Base-by-base conservation (phyloP, 139 green algal species). In the Yamagishiella unicocca region DNA sequence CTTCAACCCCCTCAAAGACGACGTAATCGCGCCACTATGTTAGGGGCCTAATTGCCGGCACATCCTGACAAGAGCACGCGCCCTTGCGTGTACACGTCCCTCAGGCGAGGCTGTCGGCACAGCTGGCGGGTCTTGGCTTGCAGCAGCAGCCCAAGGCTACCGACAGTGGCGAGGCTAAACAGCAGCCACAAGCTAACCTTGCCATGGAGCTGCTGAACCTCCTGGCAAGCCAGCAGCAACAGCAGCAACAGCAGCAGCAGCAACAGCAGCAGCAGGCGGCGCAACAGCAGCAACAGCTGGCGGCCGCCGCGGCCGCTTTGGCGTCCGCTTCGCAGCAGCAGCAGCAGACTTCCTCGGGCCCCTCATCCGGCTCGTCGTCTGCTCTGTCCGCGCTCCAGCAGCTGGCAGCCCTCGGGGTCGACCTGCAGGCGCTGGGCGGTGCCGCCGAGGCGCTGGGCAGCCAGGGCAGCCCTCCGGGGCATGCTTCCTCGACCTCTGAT, bases 191-290 rank as follows among this genome's bases (percentile, higher is more conserved):
- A 35, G 43, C 68, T 29, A 74, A 25, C 50, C 72, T 88, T 31
- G 45, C 58, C 29, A 31, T 53, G 50, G 71, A 82, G 61, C 64
- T 86, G 40, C 80, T 86, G 31, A 61, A 40, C 64, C 14, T 86
- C 17, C 43, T 78, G 31, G 80, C 80, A 5, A 53, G 9, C 33
- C 79, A 85, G 73, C 85, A 78, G 62, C 62, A 81, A 45, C 77
- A 88, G 40, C 79, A 80, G 37, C 55, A 85, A 33, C 68, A 88
- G 70, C 77, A 74, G 77, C 85, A 87, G 40, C 78, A 54, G 67
- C 73, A 78, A 37, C 76, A 66, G 46, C 68, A 82, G 37, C 66
- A 88, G n/a, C 79, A 84, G 62, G 10, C 29, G 50, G 55, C 35
- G 27, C 70, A 78, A 19, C 70, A 78, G 25, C 70, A 78, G 35